Conservation (phyloP, 2,329 filamentous ascomycete species). For the Fusarium phyllophilum region DNA sequence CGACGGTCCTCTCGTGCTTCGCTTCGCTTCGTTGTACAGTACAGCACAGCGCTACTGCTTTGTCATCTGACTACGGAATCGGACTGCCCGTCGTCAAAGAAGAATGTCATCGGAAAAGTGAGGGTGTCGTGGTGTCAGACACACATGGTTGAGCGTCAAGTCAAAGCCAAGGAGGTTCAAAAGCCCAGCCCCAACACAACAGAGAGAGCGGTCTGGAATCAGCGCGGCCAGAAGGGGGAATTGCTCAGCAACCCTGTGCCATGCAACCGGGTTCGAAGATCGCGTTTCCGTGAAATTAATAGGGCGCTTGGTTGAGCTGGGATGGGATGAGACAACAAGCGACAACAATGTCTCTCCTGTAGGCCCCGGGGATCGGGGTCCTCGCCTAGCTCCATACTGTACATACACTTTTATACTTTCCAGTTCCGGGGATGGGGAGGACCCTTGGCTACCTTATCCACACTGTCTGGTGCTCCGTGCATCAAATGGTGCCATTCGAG, state of each 20-base stretch:
- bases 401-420: slow-evolving; percentile 18
- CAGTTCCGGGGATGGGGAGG: slow-evolving; percentile 26
- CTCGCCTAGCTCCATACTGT: not conserved
- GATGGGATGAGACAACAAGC: slow-evolving; percentile 19
- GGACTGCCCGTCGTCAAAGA: slow-evolving; percentile 22
- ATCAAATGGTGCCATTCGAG: slow-evolving; percentile 26
- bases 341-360: not conserved
- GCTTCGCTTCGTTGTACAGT: not conserved
- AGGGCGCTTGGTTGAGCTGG: slow-evolving; percentile 6
- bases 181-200: not conserved
- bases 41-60: not conserved
- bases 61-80: slow-evolving; percentile 10
- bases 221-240: slow-evolving; percentile 12
- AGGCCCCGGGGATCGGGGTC: slow-evolving; percentile 7
- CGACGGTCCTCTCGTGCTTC: not conserved
- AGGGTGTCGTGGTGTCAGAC: slow-evolving; percentile 5
- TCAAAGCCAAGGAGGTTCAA: not conserved
- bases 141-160: not conserved
- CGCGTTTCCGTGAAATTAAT: slow-evolving; percentile 21
- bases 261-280: slow-evolving; percentile 20
- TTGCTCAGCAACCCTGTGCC: slow-evolving; percentile 16
- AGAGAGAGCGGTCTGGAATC: slow-evolving; percentile 21
- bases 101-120: slow-evolving; percentile 3
- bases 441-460: slow-evolving; percentile 23
- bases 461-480: slow-evolving; percentile 26